These are phyloP conservation scores for Ascochyta viciae-villosae DNA, from an alignment of 2,329 filamentous ascomycete genomes.

Conservation along the genomic window DNA sequence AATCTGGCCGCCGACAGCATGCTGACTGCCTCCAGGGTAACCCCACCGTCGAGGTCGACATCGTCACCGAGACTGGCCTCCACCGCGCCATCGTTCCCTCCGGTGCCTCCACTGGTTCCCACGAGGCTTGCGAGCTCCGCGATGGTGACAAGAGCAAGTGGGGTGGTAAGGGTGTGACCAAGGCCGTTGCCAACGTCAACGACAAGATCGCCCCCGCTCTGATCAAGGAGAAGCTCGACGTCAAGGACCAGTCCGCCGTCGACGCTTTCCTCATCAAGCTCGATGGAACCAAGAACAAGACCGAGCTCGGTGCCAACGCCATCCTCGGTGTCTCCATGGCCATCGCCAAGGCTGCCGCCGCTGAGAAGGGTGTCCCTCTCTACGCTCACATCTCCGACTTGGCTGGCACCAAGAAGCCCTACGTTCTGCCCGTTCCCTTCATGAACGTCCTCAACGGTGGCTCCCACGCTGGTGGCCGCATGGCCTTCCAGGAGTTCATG, in stretches of 20 bases:
- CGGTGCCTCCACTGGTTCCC: constrained; percentile 80
- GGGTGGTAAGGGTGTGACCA: constrained; percentile 63
- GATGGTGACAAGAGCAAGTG: constrained; percentile 62
- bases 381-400: constrained; percentile 65
- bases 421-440: constrained; percentile 64
- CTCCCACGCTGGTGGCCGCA: constrained; percentile 95
- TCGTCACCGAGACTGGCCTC: constrained; percentile 93
- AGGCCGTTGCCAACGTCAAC: constrained; percentile 64
- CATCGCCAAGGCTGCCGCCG: constrained; percentile 64
- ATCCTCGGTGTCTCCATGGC: constrained; percentile 68
- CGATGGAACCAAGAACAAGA: constrained; percentile 67
- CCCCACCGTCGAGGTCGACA: constrained; percentile 98
- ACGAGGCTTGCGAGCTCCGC: constrained; percentile 62
- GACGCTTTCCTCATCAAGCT: constrained; percentile 61
- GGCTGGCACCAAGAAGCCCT: constrained; percentile 60
- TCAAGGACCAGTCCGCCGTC: constrained; percentile 62
- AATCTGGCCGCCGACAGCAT: neutral
- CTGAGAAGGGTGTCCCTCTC: constrained; percentile 62
- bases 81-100: constrained; percentile 98
- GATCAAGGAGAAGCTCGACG: constrained; percentile 61
- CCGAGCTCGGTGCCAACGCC: constrained; percentile 65
- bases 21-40: constrained; percentile 64
- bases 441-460: constrained; percentile 69
- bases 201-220: constrained; percentile 62
- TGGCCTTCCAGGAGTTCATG: constrained; percentile 67